These are phyloP conservation scores for Phialophora macrospora DNA, from an alignment of 2,329 filamentous ascomycete species.

Conservation along the genomic window DNA sequence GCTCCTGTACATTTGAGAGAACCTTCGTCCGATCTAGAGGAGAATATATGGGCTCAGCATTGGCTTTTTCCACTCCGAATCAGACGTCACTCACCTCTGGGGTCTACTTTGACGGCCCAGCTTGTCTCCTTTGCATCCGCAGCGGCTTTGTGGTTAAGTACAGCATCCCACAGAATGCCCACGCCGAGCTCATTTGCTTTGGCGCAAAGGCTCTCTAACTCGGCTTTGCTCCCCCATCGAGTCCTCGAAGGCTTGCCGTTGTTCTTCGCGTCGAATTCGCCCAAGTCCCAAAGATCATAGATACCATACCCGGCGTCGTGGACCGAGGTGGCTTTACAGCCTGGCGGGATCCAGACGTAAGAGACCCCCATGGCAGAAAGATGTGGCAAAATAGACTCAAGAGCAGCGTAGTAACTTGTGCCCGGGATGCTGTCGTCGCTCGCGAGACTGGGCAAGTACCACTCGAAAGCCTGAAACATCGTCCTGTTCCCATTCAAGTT, in stretches of 20 bases:
- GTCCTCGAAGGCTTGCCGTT: constrained; percentile 52
- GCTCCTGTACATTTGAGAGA: constrained; percentile 62
- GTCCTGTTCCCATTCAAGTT: constrained; percentile 54
- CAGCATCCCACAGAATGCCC: constrained; percentile 69
- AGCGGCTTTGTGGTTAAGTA: constrained; percentile 73
- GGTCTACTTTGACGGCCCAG: constrained; percentile 67
- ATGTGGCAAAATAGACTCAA: constrained; percentile 57
- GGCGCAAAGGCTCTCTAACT: constrained; percentile 60
- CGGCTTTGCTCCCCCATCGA: constrained; percentile 71
- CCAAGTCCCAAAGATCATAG: constrained; percentile 72
- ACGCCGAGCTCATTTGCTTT: constrained; percentile 60
- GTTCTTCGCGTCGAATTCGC: constrained; percentile 75
- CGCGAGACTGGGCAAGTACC: constrained; percentile 61
- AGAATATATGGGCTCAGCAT: background rate
- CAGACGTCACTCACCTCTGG: constrained; percentile 44
- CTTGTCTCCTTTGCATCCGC: constrained; percentile 69
- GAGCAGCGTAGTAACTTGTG: constrained; percentile 64
- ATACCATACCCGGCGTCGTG: constrained; percentile 69
- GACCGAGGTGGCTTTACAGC: constrained; percentile 66
- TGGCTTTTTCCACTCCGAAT: background rate
- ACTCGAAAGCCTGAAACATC: constrained; percentile 74
- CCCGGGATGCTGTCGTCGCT: constrained; percentile 47
- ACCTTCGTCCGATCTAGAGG: constrained; percentile 59
- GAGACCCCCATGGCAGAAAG: constrained; percentile 66
- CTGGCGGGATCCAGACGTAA: constrained; percentile 71